phyloP scores from a whole-genome alignment of 306 rosid species.

The peach (Prunus persica) region DNA sequence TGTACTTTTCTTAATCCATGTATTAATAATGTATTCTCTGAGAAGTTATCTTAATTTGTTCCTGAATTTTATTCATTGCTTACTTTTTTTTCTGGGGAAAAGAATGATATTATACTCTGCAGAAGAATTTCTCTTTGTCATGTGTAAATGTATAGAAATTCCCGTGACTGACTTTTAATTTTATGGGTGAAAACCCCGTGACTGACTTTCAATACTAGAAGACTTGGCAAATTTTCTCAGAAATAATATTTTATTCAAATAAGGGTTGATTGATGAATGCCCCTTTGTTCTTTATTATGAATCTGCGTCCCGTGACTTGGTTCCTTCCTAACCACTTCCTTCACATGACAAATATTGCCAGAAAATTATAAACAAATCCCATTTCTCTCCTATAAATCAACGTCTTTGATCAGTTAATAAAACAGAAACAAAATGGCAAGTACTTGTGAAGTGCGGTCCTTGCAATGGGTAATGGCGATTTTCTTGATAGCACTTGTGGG shows the following conservation, averaged over 20 bases:
- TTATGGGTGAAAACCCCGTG: too few species aligned
- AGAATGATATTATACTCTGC: background rate
- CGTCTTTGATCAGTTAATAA: background rate
- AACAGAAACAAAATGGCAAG: slow-evolving; percentile 25
- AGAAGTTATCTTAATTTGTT: background rate
- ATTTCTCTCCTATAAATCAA: slow-evolving; percentile 28
- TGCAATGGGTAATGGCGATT: slow-evolving; percentile 25
- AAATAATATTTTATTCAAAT: background rate
- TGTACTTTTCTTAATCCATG: background rate
- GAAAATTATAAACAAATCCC: slow-evolving; percentile 6
- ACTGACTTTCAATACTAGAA: background rate
- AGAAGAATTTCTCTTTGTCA: background rate
- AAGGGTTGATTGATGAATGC: background rate
- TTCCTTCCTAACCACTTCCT: slow-evolving; percentile 17
- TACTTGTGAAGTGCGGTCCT: slow-evolving; percentile 14
- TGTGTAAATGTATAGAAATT: background rate
- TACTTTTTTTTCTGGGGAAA: background rate
- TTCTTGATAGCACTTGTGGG: slow-evolving; percentile 35
- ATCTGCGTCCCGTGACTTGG: slow-evolving; percentile 28
- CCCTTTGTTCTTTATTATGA: background rate
- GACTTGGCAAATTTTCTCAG: too few species aligned
- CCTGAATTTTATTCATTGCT: background rate
- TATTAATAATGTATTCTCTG: background rate
- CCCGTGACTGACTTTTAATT: background rate
- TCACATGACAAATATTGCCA: slow-evolving; percentile 44